phyloP scores from a whole-genome alignment of 129 eudicot genomes.

The Ambrosia trifida region DNA sequence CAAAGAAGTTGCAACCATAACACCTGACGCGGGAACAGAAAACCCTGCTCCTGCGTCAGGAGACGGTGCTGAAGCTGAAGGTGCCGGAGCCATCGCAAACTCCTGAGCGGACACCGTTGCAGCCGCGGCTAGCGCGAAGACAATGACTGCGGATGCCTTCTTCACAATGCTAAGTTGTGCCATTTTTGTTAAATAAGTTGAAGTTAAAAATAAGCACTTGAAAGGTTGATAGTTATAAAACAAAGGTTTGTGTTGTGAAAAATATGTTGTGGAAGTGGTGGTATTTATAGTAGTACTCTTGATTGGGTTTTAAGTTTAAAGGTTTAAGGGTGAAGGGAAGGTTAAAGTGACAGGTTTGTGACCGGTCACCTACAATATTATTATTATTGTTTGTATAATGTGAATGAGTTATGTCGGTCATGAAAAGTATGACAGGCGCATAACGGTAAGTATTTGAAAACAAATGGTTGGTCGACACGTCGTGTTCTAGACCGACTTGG shows the following conservation, averaged over 20 bases:
- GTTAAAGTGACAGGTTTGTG: constrained; percentile 35
- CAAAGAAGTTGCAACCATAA: constrained; percentile 40
- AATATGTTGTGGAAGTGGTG: neutral
- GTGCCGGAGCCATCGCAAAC: constrained; percentile 43
- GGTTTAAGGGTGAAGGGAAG: neutral
- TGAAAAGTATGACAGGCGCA: constrained; percentile 14
- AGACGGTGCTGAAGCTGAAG: constrained; percentile 54
- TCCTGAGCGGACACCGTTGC: constrained; percentile 41
- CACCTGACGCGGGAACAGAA: constrained; percentile 46
- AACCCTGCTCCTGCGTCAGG: constrained; percentile 46
- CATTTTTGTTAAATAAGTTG: constrained; percentile 19
- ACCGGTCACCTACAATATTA: constrained; percentile 15
- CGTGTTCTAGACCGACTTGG: neutral
- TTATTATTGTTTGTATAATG: neutral
- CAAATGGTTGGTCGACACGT: constrained; percentile 26
- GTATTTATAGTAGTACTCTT: constrained; percentile 25
- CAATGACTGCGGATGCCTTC: constrained; percentile 19
- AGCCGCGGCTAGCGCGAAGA: constrained; percentile 30
- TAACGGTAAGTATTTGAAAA: constrained; percentile 24
- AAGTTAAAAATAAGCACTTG: neutral
- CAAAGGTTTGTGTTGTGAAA: constrained; percentile 13
- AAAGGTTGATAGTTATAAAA: neutral
- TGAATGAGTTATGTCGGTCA: constrained; percentile 14
- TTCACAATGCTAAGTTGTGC: constrained; percentile 45
- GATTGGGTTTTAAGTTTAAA: neutral